Evolutionary conservation across 371 early-diverging fungal species (phyloP), one percentile per base, ranked within the genome.

Genomic region (Mortierella sp.): DNA sequence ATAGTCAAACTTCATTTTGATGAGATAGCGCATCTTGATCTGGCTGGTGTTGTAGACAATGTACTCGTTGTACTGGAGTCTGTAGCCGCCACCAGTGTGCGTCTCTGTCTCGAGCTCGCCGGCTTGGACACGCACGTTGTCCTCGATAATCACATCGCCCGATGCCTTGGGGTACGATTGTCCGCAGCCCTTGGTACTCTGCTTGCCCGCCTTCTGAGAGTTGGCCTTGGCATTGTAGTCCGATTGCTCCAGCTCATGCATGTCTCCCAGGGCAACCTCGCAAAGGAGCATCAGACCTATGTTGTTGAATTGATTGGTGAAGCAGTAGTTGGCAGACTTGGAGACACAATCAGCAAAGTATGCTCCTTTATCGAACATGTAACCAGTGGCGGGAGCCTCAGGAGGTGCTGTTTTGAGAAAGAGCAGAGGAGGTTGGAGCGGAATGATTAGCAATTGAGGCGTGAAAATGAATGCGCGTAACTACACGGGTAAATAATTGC

Each of bases 351-450:
- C 93, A 1, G 94, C 95, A 86, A 94, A 94, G 81, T 94, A 94
- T 16, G 93, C 90, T 8, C 93, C 94, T 76, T 94, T 94, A 51
- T 93, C 95, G 81, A 94, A 94, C 93, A 92, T 92, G 88, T 93
- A 93, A 1, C 93, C 94, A 0, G 90, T 90, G 21, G 85, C 90
- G 0, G 93, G 93, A 0, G 93, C 95, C 78, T 92, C 92, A 26
- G 92, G 92, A 24, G 94, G 94, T 0, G 94, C 94, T 74, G 28
- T 40, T 55, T 55, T 1, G 64, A 61, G 8, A 43, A 78, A 73
- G 19, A 8, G 21, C 5, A 48, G 5, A 40, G 43, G 5, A 40
- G n/a, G n/a, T n/a, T n/a, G n/a, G 6, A n/a, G 43, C 2, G 19
- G 19, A 37, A 26, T 48, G 13, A 19, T 44, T 11, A 89, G 78